Base-by-base conservation (phyloP, 1,139 yeast genomes). In the Yamadazyma spencermartinsiae region DNA sequence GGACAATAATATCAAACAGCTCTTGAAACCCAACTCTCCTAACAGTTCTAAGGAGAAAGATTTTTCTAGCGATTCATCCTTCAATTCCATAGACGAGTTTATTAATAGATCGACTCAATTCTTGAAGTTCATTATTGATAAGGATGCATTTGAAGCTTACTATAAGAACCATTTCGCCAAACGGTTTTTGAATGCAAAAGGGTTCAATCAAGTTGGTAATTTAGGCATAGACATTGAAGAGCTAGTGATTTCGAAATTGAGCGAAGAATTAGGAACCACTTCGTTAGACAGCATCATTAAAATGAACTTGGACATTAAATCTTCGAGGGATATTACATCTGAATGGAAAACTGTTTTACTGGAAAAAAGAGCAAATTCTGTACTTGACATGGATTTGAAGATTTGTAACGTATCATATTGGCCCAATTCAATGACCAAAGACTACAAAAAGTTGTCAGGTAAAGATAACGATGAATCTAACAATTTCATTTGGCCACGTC, bases 161-260 rank as follows among this genome's bases (percentile, higher is more conserved):
- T 92, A 88, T 61, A 90, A 90, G 50, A 86, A 84, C 39, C 96
- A 88, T 63, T 73, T 92, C 46, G 97, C 98, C 1, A 88, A 87
- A 56, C 68, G 98, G 42, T 70, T 92, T 39, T 81, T 86, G 41
- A 79, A 74, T 41, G 52, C 73, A 11, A 76, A 75, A 43, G 58
- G 60, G 1, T 45, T 55, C 16, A 43, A 56, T 3, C 50, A 45
- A 31, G 38, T 42, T 3, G 43, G 44, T 8, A 48, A 44, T 4
- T 37, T 48, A 6, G 51, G 51, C 16, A 61, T 72, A 4, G 94
- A 86, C 43, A 63, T 83, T 8, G 98, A 90, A 57, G 81, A 81
- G 50, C 64, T 74, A 39, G 71, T 89, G 58, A 78, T 92, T 25
- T 73, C 85, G 1, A 82, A 79, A 54, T 68, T 90, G 36, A 79